These are phyloP conservation scores for Tillandsia fasciculata DNA, from an alignment of 176 grass and related monocot species.

Conservation along the genomic window DNA sequence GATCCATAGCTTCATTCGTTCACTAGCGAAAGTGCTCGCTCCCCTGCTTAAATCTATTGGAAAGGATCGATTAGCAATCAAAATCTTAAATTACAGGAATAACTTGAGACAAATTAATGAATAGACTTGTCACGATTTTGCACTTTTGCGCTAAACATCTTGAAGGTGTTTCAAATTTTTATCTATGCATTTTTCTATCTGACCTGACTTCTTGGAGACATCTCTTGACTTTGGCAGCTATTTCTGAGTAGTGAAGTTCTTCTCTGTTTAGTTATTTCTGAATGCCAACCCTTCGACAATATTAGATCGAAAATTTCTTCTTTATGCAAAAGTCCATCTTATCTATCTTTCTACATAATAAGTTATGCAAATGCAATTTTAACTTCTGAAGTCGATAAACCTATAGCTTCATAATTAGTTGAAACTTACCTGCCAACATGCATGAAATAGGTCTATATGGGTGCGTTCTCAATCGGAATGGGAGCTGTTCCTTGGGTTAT, in stretches of 20 bases:
- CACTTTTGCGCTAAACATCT: too few species aligned
- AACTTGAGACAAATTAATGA: too few species aligned
- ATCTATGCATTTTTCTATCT: background rate
- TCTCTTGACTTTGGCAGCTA: too few species aligned
- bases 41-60: too few species aligned
- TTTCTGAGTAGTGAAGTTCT: background rate
- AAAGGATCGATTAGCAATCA: too few species aligned
- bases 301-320: background rate
- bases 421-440: background rate
- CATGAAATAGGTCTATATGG: conserved; percentile 48
- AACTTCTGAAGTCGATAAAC: too few species aligned
- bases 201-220: background rate
- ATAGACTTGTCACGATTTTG: too few species aligned
- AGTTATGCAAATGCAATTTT: background rate
- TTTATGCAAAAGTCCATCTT: background rate
- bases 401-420: background rate
- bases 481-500: conserved; percentile 78
- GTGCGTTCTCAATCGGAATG: conserved; percentile 72
- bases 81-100: too few species aligned
- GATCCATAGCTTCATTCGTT: too few species aligned
- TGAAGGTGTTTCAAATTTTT: too few species aligned
- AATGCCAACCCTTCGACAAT: background rate
- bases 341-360: background rate
- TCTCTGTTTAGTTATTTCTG: background rate
- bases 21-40: too few species aligned